Percentiles rank a stretch among this genome's conserved stretches.
These are phyloP conservation scores for Neurospora sp. DNA, from an alignment of 495 filamentous ascomycete genomes.

Conservation along the genomic window DNA sequence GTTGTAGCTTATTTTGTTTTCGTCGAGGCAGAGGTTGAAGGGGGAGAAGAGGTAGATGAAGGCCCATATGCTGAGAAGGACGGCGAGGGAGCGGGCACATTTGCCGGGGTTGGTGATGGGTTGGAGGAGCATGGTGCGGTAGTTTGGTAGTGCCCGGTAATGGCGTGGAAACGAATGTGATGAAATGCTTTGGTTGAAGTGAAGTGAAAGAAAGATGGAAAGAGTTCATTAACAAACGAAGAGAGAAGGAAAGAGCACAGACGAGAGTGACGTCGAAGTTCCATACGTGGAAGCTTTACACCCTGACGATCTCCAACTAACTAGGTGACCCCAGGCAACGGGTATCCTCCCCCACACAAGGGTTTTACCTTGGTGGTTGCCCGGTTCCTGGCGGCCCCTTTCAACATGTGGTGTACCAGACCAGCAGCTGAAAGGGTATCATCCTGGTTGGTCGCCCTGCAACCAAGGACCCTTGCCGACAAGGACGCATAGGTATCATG, in stretches of 20 bases:
- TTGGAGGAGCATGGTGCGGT: background rate
- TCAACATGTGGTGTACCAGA: background rate
- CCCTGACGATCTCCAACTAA: background rate
- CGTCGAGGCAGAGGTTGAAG: background rate
- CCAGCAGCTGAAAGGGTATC: background rate
- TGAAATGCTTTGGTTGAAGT: too few relatives aligned
- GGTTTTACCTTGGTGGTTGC: background rate
- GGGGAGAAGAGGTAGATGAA: background rate
- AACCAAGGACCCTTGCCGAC: background rate
- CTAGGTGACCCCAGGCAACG: background rate
- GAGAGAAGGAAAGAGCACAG: background rate
- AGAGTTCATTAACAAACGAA: background rate
- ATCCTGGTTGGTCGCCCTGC: background rate
- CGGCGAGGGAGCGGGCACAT: background rate
- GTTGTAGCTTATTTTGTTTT: background rate
- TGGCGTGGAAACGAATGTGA: background rate
- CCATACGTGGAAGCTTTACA: background rate
- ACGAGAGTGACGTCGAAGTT: background rate
- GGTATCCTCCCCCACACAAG: background rate
- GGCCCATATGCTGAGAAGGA: background rate
- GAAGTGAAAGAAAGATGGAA: background rate
- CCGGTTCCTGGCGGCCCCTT: background rate
- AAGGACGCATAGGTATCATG: background rate
- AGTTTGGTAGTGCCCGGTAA: background rate
- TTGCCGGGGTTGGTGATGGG: background rate